Evolutionary conservation across 176 grass and related monocot species (phyloP).

Genomic region (Eremochloa ophiuroides): DNA sequence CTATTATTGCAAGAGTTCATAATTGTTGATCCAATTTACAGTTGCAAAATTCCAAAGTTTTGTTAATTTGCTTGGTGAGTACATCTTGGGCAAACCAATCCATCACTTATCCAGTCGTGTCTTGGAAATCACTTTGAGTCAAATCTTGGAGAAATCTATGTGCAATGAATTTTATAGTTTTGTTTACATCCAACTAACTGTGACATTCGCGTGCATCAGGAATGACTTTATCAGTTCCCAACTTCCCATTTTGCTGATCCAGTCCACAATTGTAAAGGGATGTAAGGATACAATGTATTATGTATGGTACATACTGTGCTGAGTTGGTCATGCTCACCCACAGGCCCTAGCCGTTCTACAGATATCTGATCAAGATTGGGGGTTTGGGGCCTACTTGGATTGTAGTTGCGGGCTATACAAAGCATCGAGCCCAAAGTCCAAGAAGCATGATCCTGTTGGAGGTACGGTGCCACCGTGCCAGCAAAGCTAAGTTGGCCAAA

Average conservation of each 20-base stretch:
- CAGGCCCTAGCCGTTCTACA: background rate
- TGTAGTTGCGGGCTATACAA: constrained; percentile 24
- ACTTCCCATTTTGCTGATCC: background rate
- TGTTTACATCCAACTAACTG: background rate
- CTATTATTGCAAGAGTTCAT: background rate
- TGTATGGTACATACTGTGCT: background rate
- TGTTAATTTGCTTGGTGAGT: background rate
- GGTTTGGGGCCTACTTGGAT: constrained; percentile 15
- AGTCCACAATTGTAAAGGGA: background rate
- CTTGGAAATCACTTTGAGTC: background rate
- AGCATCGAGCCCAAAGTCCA: constrained; percentile 24
- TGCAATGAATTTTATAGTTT: background rate
- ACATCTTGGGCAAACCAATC: background rate
- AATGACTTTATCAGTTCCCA: background rate
- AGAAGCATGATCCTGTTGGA: constrained; percentile 19
- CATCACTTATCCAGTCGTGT: background rate
- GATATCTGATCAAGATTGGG: constrained; percentile 27
- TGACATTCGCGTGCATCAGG: background rate
- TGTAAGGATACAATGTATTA: background rate
- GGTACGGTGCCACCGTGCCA: constrained; percentile 43
- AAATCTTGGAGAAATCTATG: constrained; percentile 6
- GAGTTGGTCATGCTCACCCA: background rate
- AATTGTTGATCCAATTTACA: background rate
- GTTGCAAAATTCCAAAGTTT: background rate
- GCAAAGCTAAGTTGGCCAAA: constrained; percentile 15